Evolutionary conservation across 2,329 filamentous ascomycete genomes (phyloP).

Genomic region (Daldinia sp.): DNA sequence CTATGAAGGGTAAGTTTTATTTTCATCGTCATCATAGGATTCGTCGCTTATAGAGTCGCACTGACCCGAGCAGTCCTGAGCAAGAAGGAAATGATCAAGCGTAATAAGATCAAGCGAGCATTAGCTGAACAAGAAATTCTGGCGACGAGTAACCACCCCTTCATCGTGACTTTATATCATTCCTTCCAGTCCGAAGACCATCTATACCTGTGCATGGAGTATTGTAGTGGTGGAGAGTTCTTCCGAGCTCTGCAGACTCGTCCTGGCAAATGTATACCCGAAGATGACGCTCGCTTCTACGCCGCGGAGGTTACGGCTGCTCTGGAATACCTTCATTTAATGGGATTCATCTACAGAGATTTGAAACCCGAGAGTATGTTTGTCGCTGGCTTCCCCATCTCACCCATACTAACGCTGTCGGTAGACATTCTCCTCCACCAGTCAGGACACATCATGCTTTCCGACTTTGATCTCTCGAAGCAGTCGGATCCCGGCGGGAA

Average conservation of each 20-base stretch:
- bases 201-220: conserved; percentile 99
- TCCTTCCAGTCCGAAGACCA: conserved; percentile 99
- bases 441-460: conserved; percentile 99
- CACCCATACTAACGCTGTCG: conserved; percentile 47
- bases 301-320: conserved; percentile 97
- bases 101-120: conserved; percentile 99
- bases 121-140: conserved; percentile 97
- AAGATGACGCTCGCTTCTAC: conserved; percentile 97
- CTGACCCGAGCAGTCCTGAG: conserved; percentile 78
- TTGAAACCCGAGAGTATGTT: conserved; percentile 94
- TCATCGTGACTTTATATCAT: conserved; percentile 98
- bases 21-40: neutral
- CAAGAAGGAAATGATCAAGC: conserved; percentile 99
- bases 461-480: conserved; percentile 97
- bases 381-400: conserved; percentile 25
- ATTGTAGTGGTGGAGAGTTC: conserved; percentile 98
- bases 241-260: conserved; percentile 96
- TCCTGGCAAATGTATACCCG: conserved; percentile 95
- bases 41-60: conserved; percentile 8
- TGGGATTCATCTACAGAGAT: conserved; percentile 99
- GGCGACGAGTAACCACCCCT: conserved; percentile 97
- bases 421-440: conserved; percentile 95
- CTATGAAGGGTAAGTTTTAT: conserved; percentile 85
- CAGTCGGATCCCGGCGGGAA: conserved; percentile 96
- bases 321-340: conserved; percentile 94